phyloP scores from a whole-genome alignment of 2,329 filamentous ascomycete species.

The Dactylonectria estremocensis region DNA sequence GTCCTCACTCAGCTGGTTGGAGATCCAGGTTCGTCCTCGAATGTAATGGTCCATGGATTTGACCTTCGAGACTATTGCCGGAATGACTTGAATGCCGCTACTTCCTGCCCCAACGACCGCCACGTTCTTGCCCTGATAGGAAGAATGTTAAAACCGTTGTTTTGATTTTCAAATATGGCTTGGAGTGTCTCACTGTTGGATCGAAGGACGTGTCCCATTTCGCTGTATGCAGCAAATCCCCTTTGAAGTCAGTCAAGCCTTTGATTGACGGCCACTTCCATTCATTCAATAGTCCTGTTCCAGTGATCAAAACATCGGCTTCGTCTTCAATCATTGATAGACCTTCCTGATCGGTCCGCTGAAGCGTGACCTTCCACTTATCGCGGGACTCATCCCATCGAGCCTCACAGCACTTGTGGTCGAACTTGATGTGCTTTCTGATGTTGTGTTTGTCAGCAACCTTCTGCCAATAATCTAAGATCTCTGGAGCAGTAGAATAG shows the following conservation, averaged over 20 bases:
- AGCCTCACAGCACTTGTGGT: conserved; percentile 29
- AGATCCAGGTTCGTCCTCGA: conserved; percentile 29
- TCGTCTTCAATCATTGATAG: conserved; percentile 21
- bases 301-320: conserved; percentile 43
- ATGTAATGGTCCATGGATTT: conserved; percentile 30
- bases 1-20: conserved; percentile 14
- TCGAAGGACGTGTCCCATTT: conserved; percentile 21
- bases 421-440: conserved; percentile 33
- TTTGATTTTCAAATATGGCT: background rate
- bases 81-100: conserved; percentile 33
- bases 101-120: conserved; percentile 30
- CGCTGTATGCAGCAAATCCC: conserved; percentile 66
- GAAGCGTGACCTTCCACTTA: conserved; percentile 23
- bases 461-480: conserved; percentile 40
- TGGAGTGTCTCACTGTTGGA: background rate
- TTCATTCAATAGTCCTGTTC: conserved; percentile 36
- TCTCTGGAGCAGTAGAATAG: conserved; percentile 32
- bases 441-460: conserved; percentile 39
- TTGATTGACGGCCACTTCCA: conserved; percentile 64
- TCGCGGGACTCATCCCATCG: conserved; percentile 18
- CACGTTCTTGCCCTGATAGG: conserved; percentile 17
- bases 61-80: conserved; percentile 21
- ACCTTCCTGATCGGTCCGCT: conserved; percentile 6
- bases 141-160: background rate
- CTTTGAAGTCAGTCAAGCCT: conserved; percentile 65